Evolutionary conservation across 2,329 filamentous ascomycete genomes (phyloP).

Genomic region (Remersonia thermophila): DNA sequence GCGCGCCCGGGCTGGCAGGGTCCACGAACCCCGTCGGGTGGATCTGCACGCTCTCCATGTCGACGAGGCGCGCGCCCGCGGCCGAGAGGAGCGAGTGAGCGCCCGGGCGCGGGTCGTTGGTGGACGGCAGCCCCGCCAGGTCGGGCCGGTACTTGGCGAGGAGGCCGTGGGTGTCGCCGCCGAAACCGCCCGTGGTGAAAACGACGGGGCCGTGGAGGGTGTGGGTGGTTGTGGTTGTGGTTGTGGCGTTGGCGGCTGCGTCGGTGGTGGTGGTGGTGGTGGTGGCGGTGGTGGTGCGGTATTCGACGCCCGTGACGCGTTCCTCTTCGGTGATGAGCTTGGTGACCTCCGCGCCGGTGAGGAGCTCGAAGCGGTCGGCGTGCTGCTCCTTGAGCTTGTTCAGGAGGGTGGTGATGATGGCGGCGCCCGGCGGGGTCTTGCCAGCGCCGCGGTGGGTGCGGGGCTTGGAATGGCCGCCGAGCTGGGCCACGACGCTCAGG

Average conservation of each 20-base stretch:
- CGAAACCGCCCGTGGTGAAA: constrained; percentile 51
- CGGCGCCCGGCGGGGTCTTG: constrained; percentile 43
- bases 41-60: constrained; percentile 48
- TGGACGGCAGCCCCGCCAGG: constrained; percentile 46
- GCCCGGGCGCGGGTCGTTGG: constrained; percentile 46
- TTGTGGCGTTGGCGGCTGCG: constrained; percentile 16
- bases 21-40: constrained; percentile 55
- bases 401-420: constrained; percentile 44
- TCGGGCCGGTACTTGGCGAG: constrained; percentile 46
- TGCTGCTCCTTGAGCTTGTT: constrained; percentile 33
- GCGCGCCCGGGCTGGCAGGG: constrained; percentile 29
- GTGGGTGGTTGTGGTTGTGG: constrained; percentile 24
- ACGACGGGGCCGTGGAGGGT: constrained; percentile 41
- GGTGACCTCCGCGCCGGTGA: constrained; percentile 40
- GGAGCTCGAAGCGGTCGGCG: constrained; percentile 34
- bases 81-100: constrained; percentile 33
- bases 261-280: not conserved
- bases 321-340: constrained; percentile 26
- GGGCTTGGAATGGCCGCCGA: constrained; percentile 46
- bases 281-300: constrained; percentile 13
- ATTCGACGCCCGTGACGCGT: constrained; percentile 41
- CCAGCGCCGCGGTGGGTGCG: constrained; percentile 47
- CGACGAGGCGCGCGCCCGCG: constrained; percentile 31
- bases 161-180: constrained; percentile 45
- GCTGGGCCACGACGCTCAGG: constrained; percentile 41